phyloP scores from a whole-genome alignment of 371 early-diverging fungal species.

The Mortierella sp. region DNA sequence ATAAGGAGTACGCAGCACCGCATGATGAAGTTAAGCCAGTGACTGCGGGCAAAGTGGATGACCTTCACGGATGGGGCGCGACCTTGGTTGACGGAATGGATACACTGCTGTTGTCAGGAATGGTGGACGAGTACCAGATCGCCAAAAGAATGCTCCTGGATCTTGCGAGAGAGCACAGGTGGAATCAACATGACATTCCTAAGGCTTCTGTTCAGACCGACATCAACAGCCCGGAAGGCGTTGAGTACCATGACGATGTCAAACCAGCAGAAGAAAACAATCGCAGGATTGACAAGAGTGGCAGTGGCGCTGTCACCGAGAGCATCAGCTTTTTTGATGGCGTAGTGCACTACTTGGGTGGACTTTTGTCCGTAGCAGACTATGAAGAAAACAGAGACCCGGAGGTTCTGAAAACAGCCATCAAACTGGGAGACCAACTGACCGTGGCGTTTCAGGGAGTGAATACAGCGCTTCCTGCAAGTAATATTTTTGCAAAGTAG shows the following conservation, averaged over 20 bases:
- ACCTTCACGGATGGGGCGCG: slow-evolving; percentile 55
- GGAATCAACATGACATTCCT: not conserved
- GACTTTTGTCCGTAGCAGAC: slow-evolving; percentile 71
- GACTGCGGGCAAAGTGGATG: slow-evolving; percentile 35
- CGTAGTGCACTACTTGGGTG: slow-evolving; percentile 79
- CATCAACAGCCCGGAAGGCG: not conserved
- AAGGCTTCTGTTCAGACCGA: not conserved
- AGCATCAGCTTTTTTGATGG: slow-evolving; percentile 69
- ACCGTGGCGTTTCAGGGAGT: slow-evolving; percentile 17
- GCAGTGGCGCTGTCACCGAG: too few species aligned
- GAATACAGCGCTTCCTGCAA: slow-evolving; percentile 2
- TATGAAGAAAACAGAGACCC: slow-evolving; percentile 50
- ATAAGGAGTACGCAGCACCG: slow-evolving; percentile 65
- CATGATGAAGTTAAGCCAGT: slow-evolving; percentile 69
- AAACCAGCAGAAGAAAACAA: too few species aligned
- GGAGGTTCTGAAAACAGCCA: slow-evolving; percentile 61
- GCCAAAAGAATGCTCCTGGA: slow-evolving; percentile 60
- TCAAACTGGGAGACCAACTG: slow-evolving; percentile 16
- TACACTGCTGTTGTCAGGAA: slow-evolving; percentile 67
- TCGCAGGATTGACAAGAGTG: too few species aligned
- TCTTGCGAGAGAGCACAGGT: slow-evolving; percentile 33
- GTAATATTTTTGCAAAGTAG: slow-evolving; percentile 15
- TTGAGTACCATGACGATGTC: not conserved
- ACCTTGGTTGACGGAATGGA: slow-evolving; percentile 76
- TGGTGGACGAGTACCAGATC: slow-evolving; percentile 62